phyloP scores from a whole-genome alignment of 148 eudicot genomes.

The Heliosperma pusillum region DNA sequence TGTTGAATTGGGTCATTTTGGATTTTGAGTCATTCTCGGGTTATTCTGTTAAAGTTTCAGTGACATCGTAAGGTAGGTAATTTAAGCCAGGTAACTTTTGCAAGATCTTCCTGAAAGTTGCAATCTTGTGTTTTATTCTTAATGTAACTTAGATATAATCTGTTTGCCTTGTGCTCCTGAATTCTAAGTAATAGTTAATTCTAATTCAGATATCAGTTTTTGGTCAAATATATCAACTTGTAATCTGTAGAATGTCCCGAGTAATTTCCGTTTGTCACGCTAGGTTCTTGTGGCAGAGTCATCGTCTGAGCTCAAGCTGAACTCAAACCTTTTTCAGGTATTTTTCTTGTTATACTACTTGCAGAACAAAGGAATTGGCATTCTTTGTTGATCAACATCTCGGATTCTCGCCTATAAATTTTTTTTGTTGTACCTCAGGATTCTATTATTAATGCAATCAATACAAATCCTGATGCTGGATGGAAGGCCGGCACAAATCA shows the following conservation, averaged over 20 bases:
- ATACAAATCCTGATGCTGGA: constrained; percentile 62
- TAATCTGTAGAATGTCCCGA: not conserved
- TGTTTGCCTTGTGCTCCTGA: too few species aligned
- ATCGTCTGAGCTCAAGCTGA: constrained; percentile 36
- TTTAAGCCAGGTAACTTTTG: too few species aligned
- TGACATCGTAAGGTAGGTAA: too few species aligned
- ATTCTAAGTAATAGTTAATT: too few species aligned
- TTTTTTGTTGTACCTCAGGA: constrained; percentile 46
- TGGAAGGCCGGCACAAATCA: constrained; percentile 79
- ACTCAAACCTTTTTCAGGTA: constrained; percentile 73
- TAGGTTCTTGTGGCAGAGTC: constrained; percentile 35
- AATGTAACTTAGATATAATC: too few species aligned
- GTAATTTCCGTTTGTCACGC: not conserved
- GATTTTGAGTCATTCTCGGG: too few species aligned
- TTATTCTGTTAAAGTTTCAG: too few species aligned
- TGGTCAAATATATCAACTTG: not conserved
- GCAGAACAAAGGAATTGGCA: not conserved
- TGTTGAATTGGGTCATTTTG: too few species aligned
- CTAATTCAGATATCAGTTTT: not conserved
- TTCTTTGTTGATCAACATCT: not conserved
- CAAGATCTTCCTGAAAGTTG: too few species aligned
- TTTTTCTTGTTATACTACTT: constrained; percentile 7
- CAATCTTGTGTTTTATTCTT: too few species aligned
- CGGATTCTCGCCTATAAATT: too few species aligned
- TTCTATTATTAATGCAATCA: constrained; percentile 47